Evolutionary conservation across 768 basidiomycete species (phyloP).

Genomic region (Podaxis pistillaris): DNA sequence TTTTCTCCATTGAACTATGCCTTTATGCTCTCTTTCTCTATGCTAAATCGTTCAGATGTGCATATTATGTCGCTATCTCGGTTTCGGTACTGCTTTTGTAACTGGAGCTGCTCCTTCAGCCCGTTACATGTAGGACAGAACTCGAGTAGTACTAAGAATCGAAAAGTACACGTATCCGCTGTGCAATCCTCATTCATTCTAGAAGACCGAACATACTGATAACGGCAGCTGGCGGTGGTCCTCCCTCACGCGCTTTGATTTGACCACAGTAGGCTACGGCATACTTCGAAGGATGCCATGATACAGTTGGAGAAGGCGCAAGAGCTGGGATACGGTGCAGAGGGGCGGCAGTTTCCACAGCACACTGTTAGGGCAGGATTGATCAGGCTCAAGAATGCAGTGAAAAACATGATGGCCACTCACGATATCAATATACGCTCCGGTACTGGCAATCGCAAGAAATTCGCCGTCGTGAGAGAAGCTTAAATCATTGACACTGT

Average conservation of each 20-base stretch:
- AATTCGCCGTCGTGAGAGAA: constrained; percentile 87
- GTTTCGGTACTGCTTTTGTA: constrained; percentile 7
- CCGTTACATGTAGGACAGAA: neutral
- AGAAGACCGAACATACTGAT: constrained; percentile 70
- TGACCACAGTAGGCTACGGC: constrained; percentile 83
- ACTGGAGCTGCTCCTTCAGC: neutral
- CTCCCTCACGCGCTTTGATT: constrained; percentile 62
- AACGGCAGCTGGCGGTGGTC: constrained; percentile 62
- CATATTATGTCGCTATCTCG: constrained; percentile 15
- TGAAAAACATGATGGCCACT: constrained; percentile 24
- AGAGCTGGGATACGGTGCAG: constrained; percentile 75
- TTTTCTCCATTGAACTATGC: constrained; percentile 12
- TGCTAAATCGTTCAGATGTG: too few species aligned
- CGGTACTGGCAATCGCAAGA: constrained; percentile 70
- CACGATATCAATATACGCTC: constrained; percentile 77
- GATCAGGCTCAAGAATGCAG: neutral
- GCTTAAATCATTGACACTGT: constrained; percentile 69
- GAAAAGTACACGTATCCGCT: neutral
- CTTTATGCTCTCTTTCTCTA: constrained; percentile 18
- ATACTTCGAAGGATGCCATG: constrained; percentile 82
- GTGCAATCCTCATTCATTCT: constrained; percentile 25
- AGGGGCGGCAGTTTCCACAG: constrained; percentile 72
- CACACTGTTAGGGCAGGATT: constrained; percentile 47
- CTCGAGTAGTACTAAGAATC: too few species aligned
- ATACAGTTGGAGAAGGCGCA: constrained; percentile 70